Evolutionary conservation across 495 filamentous ascomycete genomes (phyloP).

Genomic region (Aspergillus kassunensis): DNA sequence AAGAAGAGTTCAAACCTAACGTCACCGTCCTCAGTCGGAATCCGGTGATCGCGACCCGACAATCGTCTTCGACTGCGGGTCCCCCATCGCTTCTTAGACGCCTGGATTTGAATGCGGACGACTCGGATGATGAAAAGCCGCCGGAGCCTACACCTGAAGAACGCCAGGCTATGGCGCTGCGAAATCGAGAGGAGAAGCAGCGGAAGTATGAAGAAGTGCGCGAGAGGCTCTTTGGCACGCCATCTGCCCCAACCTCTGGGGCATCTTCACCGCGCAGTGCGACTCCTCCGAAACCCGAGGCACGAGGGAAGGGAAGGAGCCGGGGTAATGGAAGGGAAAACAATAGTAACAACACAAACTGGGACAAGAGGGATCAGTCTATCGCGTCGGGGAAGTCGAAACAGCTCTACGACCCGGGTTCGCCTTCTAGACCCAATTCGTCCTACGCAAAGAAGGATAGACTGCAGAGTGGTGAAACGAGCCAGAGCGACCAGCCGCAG

Average conservation of each 20-base stretch:
- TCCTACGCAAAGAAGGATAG: conserved; percentile 48
- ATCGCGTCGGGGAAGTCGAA: conserved; percentile 38
- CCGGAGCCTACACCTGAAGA: conserved; percentile 64
- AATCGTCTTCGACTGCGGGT: conserved; percentile 32
- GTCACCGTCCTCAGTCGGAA: conserved; percentile 82
- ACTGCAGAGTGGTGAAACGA: conserved; percentile 30
- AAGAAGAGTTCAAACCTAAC: conserved; percentile 76
- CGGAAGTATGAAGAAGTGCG: conserved; percentile 81
- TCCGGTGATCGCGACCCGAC: conserved; percentile 49
- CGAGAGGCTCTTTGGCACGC: conserved; percentile 74
- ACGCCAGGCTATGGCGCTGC: conserved; percentile 64
- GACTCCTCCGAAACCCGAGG: conserved; percentile 57
- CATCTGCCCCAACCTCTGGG: conserved; percentile 43
- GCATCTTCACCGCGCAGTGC: conserved; percentile 56
- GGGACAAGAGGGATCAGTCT: conserved; percentile 48
- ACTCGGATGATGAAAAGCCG: conserved; percentile 61
- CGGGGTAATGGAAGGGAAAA: conserved; percentile 35
- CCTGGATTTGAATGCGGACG: conserved; percentile 52
- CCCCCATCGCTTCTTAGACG: conserved; percentile 50
- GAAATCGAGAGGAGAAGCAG: conserved; percentile 82
- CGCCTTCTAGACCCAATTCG: conserved; percentile 56
- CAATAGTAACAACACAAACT: conserved; percentile 19
- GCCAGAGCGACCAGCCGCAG: conserved; percentile 36
- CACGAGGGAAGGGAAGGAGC: conserved; percentile 36
- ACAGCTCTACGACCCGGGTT: conserved; percentile 73